These are phyloP conservation scores for Boletus pseudopeckii DNA, from an alignment of 768 basidiomycete species.

Conservation along the genomic window DNA sequence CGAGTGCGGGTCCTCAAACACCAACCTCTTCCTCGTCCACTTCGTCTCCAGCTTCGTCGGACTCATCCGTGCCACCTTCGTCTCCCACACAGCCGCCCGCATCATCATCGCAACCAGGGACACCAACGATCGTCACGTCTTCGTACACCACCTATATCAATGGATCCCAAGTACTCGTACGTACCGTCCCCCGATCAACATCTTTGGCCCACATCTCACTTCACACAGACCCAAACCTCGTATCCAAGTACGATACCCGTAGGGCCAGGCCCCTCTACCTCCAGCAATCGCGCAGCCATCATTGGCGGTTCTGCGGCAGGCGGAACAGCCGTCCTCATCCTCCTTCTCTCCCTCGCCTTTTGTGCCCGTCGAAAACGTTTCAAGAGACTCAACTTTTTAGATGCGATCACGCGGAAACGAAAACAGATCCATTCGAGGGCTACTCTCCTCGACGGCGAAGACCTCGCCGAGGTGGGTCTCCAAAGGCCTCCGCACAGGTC, in stretches of 20 bases:
- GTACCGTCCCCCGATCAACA: not conserved
- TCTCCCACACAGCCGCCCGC: not conserved
- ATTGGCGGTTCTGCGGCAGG: slow-evolving; percentile 43
- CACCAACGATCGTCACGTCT: slow-evolving; percentile 18
- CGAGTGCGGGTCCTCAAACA: not conserved
- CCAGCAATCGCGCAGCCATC: slow-evolving; percentile 33
- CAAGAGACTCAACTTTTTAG: slow-evolving; percentile 30
- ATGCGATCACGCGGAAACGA: slow-evolving; percentile 26
- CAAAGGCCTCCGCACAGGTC: slow-evolving; percentile 10
- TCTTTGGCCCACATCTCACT: not conserved
- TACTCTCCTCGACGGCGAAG: slow-evolving; percentile 26
- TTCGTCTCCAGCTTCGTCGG: not conserved
- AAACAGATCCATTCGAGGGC: slow-evolving; percentile 18
- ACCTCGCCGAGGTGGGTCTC: slow-evolving; percentile 14
- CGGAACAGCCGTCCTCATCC: slow-evolving; percentile 35
- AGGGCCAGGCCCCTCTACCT: not conserved
- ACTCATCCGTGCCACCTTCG: not conserved
- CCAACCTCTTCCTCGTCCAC: slow-evolving; percentile 1
- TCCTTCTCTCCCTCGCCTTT: slow-evolving; percentile 37
- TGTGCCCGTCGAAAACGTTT: slow-evolving; percentile 36
- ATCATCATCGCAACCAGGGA: slow-evolving; percentile 6
- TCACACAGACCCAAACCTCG: slow-evolving; percentile 10
- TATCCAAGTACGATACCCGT: slow-evolving; percentile 21
- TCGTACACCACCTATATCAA: slow-evolving; percentile 16
- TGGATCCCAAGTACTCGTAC: slow-evolving; percentile 16